Base-by-base conservation (phyloP, 306 rosid genomes). In the Rosa multiflora region DNA sequence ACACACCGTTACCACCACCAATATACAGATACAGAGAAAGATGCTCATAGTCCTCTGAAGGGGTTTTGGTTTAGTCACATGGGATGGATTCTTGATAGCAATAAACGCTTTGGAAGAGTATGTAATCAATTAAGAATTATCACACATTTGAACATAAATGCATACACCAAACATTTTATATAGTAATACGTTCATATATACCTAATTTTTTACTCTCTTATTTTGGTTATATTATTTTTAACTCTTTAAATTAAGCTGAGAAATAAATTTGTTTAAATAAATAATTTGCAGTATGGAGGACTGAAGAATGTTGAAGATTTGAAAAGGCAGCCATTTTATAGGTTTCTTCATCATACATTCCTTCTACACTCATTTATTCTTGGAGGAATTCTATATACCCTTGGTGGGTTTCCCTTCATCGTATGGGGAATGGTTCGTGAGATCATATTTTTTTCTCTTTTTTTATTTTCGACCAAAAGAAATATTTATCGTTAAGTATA, bases 61-160 rank as follows among this genome's bases (percentile, higher is more conserved):
- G 98, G 98, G 39, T 91, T 93, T 82, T 91, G 97, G 97, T 91
- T 82, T 79, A 93, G 98, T 47, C 98, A 93, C 46, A 87, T 90
- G 90, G 87, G 86, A 75, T 93, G 98, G 98, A 62, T 93, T 8
- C 85, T 93, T 77, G 95, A 93, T 80, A 83, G 87, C 63, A 85
- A 80, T 68, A 67, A 85, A 69, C 42, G 90, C 7, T 29, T 26
- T 21, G 78, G 80, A 82, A 90, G 89, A 91, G 98, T 91, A 85
- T 3, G 85, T 39, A 18, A 13, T 62, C 32, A 35, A 35, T 56
- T 40, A 26, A 11, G 4, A 8, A 3, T 61, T 42, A 3, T 14
- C 5, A 13, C 14, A 51, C 4, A 3, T 20, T 18, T 2, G 1
- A 2, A 56, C 8, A 18, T 56, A 46, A 2, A 12, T 4, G 17